Base-by-base conservation (phyloP, 2,329 filamentous ascomycete genomes). In the Bipolaris bicolor region DNA sequence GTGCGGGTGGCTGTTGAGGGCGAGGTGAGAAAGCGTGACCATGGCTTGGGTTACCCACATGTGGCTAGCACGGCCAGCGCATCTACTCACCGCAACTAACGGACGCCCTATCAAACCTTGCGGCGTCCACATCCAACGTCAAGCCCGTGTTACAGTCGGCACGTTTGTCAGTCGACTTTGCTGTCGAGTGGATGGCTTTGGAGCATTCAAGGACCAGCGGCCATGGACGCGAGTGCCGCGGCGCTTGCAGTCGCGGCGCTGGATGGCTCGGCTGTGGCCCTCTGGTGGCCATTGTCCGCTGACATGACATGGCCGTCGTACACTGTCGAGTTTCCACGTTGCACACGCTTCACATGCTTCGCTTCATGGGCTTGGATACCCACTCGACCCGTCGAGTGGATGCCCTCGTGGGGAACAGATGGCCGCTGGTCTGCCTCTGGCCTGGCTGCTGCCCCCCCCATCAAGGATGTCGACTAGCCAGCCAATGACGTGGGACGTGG, bases 291-390 rank as follows among this genome's bases (percentile, higher is more conserved):
- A 55, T 54, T 46, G 54, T 37, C 58, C 62, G 67, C 68, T 69
- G 68, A 65, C 68, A 67, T 73, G 72, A 72, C 73, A 73, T 65
- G 70, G 65, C 61, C 58, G 69, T 70, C 65, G 71, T 60, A 70
- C 70, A 57, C 66, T 67, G 58, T 74, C 70, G 69, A 74, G 72
- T 70, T 68, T 74, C 73, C 72, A 75, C 72, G 72, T 76, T 68
- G 73, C 73, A 51, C 49, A 44, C 15, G 49, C 29, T 41, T 63
- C 31, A 53, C 49, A 49, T 44, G 55, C 60, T 64, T 64, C 49
- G 65, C 65, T 67, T 65, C 61, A 52, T 57, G 55, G 26, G 45
- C 45, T 53, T 57, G 53, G 52, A 58, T 49, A 37, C 39, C 49
- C 22, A 61, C 34, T 16, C n/a, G 15, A 41, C 33, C 51, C 45